Evolutionary conservation across 768 basidiomycete genomes (phyloP), one percentile per base, ranked within the genome.

Genomic region (Hypholoma fasciculare): DNA sequence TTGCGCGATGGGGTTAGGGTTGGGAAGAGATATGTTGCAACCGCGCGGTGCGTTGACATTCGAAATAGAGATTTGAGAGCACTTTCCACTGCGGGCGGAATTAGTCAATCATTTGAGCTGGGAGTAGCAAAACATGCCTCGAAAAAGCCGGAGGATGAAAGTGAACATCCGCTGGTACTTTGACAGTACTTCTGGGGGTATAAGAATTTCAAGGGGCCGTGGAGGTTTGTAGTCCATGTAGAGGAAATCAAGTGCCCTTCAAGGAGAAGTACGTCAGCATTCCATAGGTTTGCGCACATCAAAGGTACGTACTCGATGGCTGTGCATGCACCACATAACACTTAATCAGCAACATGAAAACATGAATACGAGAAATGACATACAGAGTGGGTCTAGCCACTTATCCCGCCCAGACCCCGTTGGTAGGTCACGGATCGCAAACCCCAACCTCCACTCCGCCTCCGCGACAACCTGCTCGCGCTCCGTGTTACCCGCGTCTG

Each of bases 151-250:
- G 36, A 96, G 74, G 48, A 94, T 81, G 64, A 94, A 87, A 0
- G 89, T 80, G 69, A 94, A 94, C 60, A 95, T 76, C 40, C 90
- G 78, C 62, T 94, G 91, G 67, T 96, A 96, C 68, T 95, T 96
- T 5, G 83, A 86, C n/a, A 95, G 71, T 34, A 90, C 81, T 4
- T 82, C 78, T 1, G 83, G 76, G 2, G 91, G 85, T 34, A 96
- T 88, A 9, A 96, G 68, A 11, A 87, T 79, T 47, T 86, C 83
- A 39, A 96, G 74, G 0, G 92, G 84, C n/a, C 79, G 78, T 1
- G 93, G 92, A n/a, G 92, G 88, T 64, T 89, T 89, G 71, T 96
- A 96, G 62, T 94, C 86, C 76, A 96, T 86, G 67, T 92, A 92
- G 13, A 96, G 73, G 67, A 96, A 96, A 69, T 96, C 94, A 43